phyloP scores from a whole-genome alignment of 495 filamentous ascomycete species.

The Tuber umbilicatum region DNA sequence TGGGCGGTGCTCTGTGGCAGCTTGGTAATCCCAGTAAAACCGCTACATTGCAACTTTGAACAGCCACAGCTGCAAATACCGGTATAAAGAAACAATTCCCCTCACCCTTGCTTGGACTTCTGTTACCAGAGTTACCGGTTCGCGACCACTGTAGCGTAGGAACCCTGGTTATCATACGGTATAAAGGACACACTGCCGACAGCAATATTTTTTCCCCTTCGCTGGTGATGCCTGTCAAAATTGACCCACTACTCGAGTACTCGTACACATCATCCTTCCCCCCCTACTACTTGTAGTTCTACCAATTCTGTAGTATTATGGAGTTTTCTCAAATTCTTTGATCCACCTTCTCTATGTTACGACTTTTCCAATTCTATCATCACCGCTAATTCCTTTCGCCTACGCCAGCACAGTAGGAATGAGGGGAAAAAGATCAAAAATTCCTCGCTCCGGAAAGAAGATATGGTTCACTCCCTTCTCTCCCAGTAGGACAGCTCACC shows the following conservation, averaged over 20 bases:
- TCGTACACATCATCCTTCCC: not conserved
- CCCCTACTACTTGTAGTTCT: too few relatives aligned
- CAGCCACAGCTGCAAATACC: not conserved
- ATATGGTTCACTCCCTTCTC: constrained; percentile 7
- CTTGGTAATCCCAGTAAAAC: not conserved
- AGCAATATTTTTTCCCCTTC: not conserved
- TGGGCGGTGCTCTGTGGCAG: not conserved
- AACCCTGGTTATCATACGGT: not conserved
- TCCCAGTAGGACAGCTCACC: constrained; percentile 33
- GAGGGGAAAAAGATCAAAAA: not conserved
- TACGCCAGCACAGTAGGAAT: not conserved
- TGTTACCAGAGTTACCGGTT: not conserved
- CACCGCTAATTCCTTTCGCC: not conserved
- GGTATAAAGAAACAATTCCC: not conserved
- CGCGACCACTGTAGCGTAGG: not conserved
- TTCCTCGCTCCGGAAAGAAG: constrained; percentile 3
- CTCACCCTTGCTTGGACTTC: not conserved
- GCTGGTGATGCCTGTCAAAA: not conserved
- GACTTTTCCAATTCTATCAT: constrained; percentile 3
- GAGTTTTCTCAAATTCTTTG: not conserved
- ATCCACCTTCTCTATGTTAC: not conserved
- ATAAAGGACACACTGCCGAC: not conserved
- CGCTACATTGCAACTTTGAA: not conserved
- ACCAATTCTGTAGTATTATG: too few relatives aligned
- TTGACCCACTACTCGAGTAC: too few relatives aligned